Evolutionary conservation across 1,284 basidiomycete genomes (phyloP), one percentile per base, ranked within the genome.

Genomic region (Paramarasmius palmivorus): DNA sequence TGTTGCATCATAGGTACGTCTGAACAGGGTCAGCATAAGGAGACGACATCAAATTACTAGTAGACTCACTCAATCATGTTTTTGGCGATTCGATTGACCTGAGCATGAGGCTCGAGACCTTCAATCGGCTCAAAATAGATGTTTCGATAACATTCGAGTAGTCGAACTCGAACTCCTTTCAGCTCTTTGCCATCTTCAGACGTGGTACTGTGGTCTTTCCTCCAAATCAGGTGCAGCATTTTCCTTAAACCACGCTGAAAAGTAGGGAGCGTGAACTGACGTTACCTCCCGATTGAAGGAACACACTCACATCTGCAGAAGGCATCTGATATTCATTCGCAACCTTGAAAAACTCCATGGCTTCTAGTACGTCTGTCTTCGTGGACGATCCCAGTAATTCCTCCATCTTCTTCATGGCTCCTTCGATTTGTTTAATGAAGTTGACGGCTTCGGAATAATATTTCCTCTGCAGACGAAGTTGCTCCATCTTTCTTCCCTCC

Each of bases 211-310:
- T 95, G 95, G 68, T 98, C 96, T 68, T 98, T 99, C 12, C 85
- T 83, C 97, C 97, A 99, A 63, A 99, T 93, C 35, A 99, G 79
- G 71, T 99, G 97, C 5, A 99, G 69, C 96, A 99, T 99, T 65
- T 89, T 92, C 73, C 92, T 94, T 64, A 99, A 89, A 1, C 95
- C 95, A 12, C 71, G 68, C 90, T 93, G 59, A 19, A 61, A 23
- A 34, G 4, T 36, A 29, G 26, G 19, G 9, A 7, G 32, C 17
- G 55, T 34, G 38, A 19, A 19, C 39, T 50, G 15, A 42, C 55
- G 5, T 10, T 3, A 42, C 34, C n/a, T n/a, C n/a, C n/a, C 48
- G 34, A 34, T 41, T 12, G 10, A 41, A 20, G 8, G 22, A 32
- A 20, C 12, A 32, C 47, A 49, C 79, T 53, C 58, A 91, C 88